Base-by-base conservation (phyloP, 345 rosid species). In the Eucalyptus rudis region DNA sequence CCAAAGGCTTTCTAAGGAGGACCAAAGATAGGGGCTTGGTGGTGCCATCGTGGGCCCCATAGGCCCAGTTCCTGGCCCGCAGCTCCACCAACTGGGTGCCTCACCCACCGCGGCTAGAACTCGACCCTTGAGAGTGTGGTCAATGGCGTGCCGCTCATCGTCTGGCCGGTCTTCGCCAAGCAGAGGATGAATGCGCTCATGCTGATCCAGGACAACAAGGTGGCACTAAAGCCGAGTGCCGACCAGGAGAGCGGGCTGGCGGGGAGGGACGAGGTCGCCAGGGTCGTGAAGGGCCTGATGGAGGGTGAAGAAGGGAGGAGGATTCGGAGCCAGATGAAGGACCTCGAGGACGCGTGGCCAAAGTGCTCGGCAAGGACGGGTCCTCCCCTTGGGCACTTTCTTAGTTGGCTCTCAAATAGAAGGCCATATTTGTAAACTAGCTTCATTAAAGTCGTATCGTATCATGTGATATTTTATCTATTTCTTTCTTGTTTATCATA, bases 41-140 rank as follows among this genome's bases (percentile, higher is more conserved):
- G 86, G 88, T 96, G 5, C 92, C 97, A 2, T 94, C 93, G 4
- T 98, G 99, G 99, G 98, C 98, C 13, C 99, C 98, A 36, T 98
- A 97, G 87, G 94, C 95, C 5, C 94, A 93, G 51, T 89, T 98
- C 29, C 79, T 98, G 79, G 90, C 96, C 27, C 99, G 94, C 90
- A 92, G 92, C 15, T 86, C 98, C 0, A 95, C 98, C 0, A 97
- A 96, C 10, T 1, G 98, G 99, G 87, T 97, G 97, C 89, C 76
- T 96, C 54, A 94, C 95, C 11, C 99, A 96, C 27, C 97, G 99
- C 5, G 98, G 99, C 1, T 98, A 99, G 99, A 98, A 97, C 56
- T 98, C 99, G 7, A 91, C 92, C 11, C 93, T 97, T 2, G 99
- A 97, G 86, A 95, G 99, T 66, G 90, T 97, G 2, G 96, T 95